Percentiles rank a stretch among this genome's conserved stretches.
Evolutionary conservation across 176 grass and related monocot species (phyloP).

Genomic region (Dactylis glomerata): DNA sequence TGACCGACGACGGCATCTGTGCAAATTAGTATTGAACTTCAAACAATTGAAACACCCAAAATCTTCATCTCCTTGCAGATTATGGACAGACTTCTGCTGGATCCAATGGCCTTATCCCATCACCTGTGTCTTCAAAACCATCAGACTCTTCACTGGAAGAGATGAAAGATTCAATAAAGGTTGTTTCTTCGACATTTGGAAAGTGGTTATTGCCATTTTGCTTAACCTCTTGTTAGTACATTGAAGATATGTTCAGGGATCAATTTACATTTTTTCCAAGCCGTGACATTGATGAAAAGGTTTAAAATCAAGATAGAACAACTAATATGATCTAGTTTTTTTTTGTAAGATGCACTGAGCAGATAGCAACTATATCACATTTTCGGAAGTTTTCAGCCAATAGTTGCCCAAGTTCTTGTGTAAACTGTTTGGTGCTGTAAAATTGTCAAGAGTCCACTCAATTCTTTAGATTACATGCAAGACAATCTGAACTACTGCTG

Average conservation of each 20-base stretch:
- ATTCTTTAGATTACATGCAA: background rate
- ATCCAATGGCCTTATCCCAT: constrained; percentile 37
- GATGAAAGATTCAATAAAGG: constrained; percentile 56
- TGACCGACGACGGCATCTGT: background rate
- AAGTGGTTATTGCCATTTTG: too few species aligned
- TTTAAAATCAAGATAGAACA: constrained; percentile 3
- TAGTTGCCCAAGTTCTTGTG: background rate
- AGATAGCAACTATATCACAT: background rate
- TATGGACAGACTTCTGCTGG: constrained; percentile 23
- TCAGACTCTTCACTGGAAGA: constrained; percentile 51
- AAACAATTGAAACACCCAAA: constrained; percentile 2
- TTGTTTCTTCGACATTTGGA: too few species aligned
- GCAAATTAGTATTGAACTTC: background rate
- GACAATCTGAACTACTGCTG: background rate
- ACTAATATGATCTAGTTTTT: background rate
- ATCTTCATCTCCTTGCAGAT: constrained; percentile 27
- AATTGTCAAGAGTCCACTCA: background rate
- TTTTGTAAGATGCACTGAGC: background rate
- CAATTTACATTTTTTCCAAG: constrained; percentile 5
- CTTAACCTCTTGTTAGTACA: background rate
- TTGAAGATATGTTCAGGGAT: constrained; percentile 12
- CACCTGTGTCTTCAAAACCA: constrained; percentile 41
- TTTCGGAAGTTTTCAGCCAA: background rate
- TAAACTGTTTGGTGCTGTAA: background rate
- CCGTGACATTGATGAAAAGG: constrained; percentile 8